Percentiles rank a stretch among this genome's conserved stretches.
These are phyloP conservation scores for Cladosporium sp. DNA, from an alignment of 2,329 filamentous ascomycete genomes.

Conservation along the genomic window DNA sequence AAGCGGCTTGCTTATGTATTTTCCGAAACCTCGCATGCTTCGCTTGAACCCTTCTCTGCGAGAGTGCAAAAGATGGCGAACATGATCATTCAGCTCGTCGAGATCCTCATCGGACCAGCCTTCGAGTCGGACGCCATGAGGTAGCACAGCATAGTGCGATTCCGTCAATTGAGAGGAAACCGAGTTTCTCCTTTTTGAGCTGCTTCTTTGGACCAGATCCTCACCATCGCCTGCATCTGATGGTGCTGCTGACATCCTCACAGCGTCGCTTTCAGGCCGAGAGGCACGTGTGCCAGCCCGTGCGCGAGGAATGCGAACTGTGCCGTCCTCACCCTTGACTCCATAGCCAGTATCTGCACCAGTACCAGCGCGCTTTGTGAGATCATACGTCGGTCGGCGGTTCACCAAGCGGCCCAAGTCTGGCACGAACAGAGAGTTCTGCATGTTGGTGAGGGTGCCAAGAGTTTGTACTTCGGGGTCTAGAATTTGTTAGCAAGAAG, in stretches of 20 bases:
- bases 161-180: conserved; percentile 66
- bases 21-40: conserved; percentile 71
- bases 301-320: not conserved
- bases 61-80: conserved; percentile 83
- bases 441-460: conserved; percentile 80
- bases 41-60: conserved; percentile 75
- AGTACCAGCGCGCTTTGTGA: conserved; percentile 50
- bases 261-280: not conserved
- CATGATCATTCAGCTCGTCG: conserved; percentile 75
- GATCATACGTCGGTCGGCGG: conserved; percentile 71
- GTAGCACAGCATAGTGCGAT: conserved; percentile 73
- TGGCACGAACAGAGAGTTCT: conserved; percentile 83
- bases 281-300: conserved; percentile 1
- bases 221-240: not conserved
- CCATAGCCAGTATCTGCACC: conserved; percentile 24
- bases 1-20: conserved; percentile 70
- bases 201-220: not conserved
- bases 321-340: not conserved
- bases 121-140: conserved; percentile 66
- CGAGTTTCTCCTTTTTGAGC: conserved; percentile 35
- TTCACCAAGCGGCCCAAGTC: conserved; percentile 74
- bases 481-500: conserved; percentile 35
- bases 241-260: not conserved
- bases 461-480: conserved; percentile 81
- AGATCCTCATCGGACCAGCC: conserved; percentile 74